These are phyloP conservation scores for Scedosporium aurantiacum DNA, from an alignment of 2,329 filamentous ascomycete species.

Conservation along the genomic window DNA sequence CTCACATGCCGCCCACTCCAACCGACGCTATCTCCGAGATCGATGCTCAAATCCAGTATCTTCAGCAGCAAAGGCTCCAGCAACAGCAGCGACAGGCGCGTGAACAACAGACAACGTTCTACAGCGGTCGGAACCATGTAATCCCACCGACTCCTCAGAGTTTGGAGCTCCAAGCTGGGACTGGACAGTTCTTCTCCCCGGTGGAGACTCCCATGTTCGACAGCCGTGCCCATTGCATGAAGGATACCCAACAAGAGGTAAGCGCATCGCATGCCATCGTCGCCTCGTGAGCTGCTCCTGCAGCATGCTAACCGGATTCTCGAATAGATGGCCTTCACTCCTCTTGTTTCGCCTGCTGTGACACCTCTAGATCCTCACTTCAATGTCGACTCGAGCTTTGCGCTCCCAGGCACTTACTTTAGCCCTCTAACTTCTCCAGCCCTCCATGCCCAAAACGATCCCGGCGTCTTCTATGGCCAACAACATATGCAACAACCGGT, in stretches of 20 bases:
- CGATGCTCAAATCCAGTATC: constrained; percentile 55
- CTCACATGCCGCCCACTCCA: constrained; percentile 32
- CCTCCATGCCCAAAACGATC: constrained; percentile 58
- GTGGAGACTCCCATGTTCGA: constrained; percentile 50
- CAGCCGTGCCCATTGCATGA: constrained; percentile 47
- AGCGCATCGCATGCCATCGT: constrained; percentile 16
- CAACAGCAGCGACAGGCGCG: constrained; percentile 48
- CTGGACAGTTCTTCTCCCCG: constrained; percentile 46
- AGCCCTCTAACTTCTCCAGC: constrained; percentile 75
- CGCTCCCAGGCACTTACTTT: constrained; percentile 63
- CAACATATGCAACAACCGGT: constrained; percentile 22
- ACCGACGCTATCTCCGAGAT: constrained; percentile 46
- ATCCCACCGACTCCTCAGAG: constrained; percentile 75
- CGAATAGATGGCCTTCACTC: constrained; percentile 61
- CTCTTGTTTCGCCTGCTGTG: constrained; percentile 73
- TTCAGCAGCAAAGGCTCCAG: constrained; percentile 52
- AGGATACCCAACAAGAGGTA: constrained; percentile 61
- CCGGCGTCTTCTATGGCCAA: constrained; percentile 32
- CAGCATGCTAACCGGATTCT: constrained; percentile 15
- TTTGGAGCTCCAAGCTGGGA: constrained; percentile 58
- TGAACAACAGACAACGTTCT: constrained; percentile 46
- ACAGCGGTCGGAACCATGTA: constrained; percentile 43
- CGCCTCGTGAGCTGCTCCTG: not conserved
- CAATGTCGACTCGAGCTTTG: constrained; percentile 45
- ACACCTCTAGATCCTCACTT: constrained; percentile 68